phyloP scores from a whole-genome alignment of 768 basidiomycete genomes.

The Leccinum arenicola region DNA sequence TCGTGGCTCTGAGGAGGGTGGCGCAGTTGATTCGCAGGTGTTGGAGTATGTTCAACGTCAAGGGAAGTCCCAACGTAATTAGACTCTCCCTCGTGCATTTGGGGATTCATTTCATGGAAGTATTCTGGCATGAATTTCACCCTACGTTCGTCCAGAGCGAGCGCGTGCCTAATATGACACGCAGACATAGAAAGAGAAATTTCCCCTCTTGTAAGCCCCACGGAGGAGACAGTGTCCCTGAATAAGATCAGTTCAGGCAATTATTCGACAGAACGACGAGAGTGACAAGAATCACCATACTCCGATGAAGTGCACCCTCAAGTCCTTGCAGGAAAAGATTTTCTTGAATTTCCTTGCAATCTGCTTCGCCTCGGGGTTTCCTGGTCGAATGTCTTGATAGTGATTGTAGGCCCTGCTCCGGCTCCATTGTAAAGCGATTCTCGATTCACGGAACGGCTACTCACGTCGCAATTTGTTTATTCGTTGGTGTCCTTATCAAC shows the following conservation, averaged over 20 bases:
- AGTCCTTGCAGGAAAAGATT: not conserved
- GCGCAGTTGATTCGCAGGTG: not conserved
- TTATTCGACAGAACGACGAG: not conserved
- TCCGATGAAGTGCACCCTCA: not conserved
- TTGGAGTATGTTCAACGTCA: not conserved
- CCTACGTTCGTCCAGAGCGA: not conserved
- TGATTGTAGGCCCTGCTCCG: not conserved
- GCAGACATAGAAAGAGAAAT: not conserved
- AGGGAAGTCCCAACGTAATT: not conserved
- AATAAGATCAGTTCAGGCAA: not conserved
- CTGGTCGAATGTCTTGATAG: not conserved
- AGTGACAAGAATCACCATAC: not conserved
- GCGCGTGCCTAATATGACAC: not conserved
- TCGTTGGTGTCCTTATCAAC: not conserved
- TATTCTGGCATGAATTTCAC: not conserved
- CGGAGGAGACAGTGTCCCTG: not conserved
- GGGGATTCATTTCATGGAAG: not conserved
- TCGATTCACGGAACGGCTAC: not conserved
- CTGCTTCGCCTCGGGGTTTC: not conserved
- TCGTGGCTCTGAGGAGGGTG: not conserved
- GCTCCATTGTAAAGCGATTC: not conserved
- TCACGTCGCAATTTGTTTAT: not conserved
- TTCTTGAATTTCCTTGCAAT: not conserved
- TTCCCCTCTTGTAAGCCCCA: not conserved
- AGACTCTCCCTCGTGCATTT: not conserved